Conservation (phyloP, 2,329 filamentous ascomycete genomes). For the Verticillium klebahnii region DNA sequence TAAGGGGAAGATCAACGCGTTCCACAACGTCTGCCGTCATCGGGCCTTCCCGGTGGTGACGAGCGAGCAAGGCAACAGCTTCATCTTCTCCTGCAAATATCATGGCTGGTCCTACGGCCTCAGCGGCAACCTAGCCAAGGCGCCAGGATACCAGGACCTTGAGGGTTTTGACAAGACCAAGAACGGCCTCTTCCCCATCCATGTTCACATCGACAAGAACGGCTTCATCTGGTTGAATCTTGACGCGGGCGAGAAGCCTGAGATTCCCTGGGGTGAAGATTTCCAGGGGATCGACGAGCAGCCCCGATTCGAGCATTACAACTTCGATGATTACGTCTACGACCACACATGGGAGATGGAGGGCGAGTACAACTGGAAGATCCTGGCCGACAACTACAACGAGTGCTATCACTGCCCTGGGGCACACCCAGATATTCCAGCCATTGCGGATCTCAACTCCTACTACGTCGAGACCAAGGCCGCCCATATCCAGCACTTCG, state of each 20-base stretch:
- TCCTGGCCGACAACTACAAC: constrained; percentile 60
- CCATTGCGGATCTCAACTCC: constrained; percentile 50
- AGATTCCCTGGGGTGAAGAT: constrained; percentile 47
- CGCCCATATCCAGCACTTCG: constrained; percentile 46
- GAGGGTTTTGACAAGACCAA: constrained; percentile 50
- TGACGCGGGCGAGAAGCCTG: constrained; percentile 37
- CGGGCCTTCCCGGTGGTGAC: constrained; percentile 55
- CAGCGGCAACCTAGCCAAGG: constrained; percentile 53
- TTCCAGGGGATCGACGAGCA: constrained; percentile 43
- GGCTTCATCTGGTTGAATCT: constrained; percentile 58
- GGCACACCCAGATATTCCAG: constrained; percentile 52
- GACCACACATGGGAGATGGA: constrained; percentile 55
- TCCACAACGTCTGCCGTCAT: constrained; percentile 61
- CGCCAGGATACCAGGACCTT: constrained; percentile 52
- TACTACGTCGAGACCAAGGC: constrained; percentile 47
- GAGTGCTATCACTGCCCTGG: constrained; percentile 61
- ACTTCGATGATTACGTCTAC: constrained; percentile 48
- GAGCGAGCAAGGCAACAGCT: constrained; percentile 42
- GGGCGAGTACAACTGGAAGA: constrained; percentile 56
- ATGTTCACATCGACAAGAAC: constrained; percentile 46
- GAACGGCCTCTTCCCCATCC: constrained; percentile 52
- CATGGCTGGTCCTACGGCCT: constrained; percentile 60
- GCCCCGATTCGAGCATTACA: constrained; percentile 38
- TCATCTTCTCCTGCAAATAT: constrained; percentile 54
- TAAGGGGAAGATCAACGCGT: constrained; percentile 48